Evolutionary conservation across 805 yeast species (phyloP).

Genomic region (Grigorovia yakushimaensis): DNA sequence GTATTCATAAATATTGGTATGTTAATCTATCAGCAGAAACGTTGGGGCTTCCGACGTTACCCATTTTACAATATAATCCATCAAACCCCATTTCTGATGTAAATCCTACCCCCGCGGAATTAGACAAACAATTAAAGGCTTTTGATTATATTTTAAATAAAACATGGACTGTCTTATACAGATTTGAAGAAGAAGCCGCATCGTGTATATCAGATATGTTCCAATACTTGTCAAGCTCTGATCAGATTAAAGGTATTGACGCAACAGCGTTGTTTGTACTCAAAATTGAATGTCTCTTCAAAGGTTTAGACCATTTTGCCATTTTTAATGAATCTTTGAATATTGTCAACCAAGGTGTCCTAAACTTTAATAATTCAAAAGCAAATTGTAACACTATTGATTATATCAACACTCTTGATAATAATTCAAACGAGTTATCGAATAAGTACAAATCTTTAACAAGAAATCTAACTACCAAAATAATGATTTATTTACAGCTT

Average conservation of each 20-base stretch:
- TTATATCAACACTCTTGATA: not conserved
- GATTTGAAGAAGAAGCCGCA: constrained; percentile 86
- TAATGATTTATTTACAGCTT: constrained; percentile 80
- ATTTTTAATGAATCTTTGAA: constrained; percentile 3
- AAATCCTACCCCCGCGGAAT: constrained; percentile 36
- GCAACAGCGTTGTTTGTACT: constrained; percentile 65
- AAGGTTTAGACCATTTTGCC: constrained; percentile 52
- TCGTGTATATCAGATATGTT: constrained; percentile 86
- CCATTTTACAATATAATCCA: constrained; percentile 18
- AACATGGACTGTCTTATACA: constrained; percentile 81
- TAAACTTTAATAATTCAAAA: not conserved
- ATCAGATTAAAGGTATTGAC: constrained; percentile 54
- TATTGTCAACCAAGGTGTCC: not conserved
- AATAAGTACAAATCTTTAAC: constrained; percentile 35
- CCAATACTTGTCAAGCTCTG: constrained; percentile 66
- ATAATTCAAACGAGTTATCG: not conserved
- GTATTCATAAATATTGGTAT: constrained; percentile 96
- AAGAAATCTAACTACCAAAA: constrained; percentile 75
- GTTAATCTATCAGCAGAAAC: constrained; percentile 60
- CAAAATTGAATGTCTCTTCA: constrained; percentile 67
- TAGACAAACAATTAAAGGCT: constrained; percentile 49
- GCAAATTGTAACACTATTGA: not conserved
- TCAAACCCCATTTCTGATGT: constrained; percentile 20
- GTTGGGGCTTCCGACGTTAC: constrained; percentile 36
- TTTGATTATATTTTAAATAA: constrained; percentile 50